Evolutionary conservation across 1,284 basidiomycete genomes (phyloP).

Genomic region (Neolentinus lepideus): DNA sequence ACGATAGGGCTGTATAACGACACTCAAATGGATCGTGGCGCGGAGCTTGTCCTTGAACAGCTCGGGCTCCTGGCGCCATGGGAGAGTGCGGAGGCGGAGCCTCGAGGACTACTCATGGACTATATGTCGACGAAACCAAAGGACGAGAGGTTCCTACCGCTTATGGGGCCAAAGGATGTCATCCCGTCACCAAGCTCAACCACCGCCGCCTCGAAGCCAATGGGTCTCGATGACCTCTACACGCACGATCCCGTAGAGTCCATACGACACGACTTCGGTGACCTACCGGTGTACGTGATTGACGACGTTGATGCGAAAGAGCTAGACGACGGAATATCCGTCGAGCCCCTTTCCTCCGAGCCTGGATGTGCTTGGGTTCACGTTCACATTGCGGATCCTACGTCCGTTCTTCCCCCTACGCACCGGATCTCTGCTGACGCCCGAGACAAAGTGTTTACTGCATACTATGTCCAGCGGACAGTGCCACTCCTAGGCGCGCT

Average conservation of each 20-base stretch:
- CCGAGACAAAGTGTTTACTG: conserved; percentile 37
- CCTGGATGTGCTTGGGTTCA: conserved; percentile 77
- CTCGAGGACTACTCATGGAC: conserved; percentile 23
- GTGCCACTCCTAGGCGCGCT: conserved; percentile 57
- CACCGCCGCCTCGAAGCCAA: conserved; percentile 14
- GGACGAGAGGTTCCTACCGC: conserved; percentile 19
- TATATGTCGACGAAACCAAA: conserved; percentile 14
- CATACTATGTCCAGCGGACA: conserved; percentile 62
- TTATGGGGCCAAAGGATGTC: conserved; percentile 24
- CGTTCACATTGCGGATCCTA: conserved; percentile 92
- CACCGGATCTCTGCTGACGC: conserved; percentile 58
- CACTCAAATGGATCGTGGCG: conserved; percentile 28
- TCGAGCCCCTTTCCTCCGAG: conserved; percentile 54
- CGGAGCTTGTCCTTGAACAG: conserved; percentile 47
- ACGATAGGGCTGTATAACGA: conserved; percentile 34
- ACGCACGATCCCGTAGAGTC: conserved; percentile 50
- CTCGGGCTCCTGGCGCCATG: conserved; percentile 70
- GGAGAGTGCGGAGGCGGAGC: conserved; percentile 48
- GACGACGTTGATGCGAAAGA: conserved; percentile 82
- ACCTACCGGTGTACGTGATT: conserved; percentile 82
- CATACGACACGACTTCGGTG: conserved; percentile 82
- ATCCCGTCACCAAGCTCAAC: conserved; percentile 13
- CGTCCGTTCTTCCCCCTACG: conserved; percentile 66
- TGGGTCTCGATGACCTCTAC: conserved; percentile 55
- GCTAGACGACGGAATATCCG: conserved; percentile 90